Percentiles rank a stretch among this genome's conserved stretches.
Conservation (phyloP, 2,329 filamentous ascomycete species). For the Sclerotinia sclerotiorum region DNA sequence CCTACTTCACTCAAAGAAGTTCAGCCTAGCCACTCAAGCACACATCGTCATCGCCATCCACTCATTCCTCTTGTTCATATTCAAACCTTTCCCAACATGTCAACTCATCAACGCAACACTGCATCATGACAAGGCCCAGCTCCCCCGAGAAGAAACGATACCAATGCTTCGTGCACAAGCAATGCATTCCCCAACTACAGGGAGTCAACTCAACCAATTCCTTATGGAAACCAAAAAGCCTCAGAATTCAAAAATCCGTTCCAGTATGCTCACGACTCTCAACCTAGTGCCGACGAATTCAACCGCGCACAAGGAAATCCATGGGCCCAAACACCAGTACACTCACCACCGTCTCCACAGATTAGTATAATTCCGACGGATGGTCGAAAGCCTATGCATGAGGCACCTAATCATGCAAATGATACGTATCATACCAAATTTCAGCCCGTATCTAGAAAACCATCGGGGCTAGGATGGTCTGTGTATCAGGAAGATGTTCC, state of each 20-base stretch:
- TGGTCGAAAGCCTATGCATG: neutral
- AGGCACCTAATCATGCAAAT: neutral
- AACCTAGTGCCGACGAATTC: neutral
- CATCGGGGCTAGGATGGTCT: too few species aligned
- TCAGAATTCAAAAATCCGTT: neutral
- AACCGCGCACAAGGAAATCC: neutral
- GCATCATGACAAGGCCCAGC: too few species aligned
- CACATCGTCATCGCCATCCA: neutral
- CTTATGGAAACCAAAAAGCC: neutral
- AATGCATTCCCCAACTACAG: too few species aligned
- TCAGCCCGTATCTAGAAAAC: too few species aligned
- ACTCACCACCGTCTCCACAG: neutral
- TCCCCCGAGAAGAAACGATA: too few species aligned
- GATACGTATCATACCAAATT: too few species aligned
- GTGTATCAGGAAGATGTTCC: too few species aligned
- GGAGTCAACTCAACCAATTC: too few species aligned
- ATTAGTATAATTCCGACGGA: neutral
- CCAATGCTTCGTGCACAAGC: too few species aligned
- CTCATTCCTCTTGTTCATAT: too few species aligned
- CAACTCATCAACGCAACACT: neutral
- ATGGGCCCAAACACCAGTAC: neutral
- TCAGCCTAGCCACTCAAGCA: neutral
- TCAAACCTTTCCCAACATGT: neutral
- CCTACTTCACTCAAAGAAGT: neutral
- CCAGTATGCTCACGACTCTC: neutral